Conservation (phyloP, 345 rosid genomes). For the Balakata baccata region DNA sequence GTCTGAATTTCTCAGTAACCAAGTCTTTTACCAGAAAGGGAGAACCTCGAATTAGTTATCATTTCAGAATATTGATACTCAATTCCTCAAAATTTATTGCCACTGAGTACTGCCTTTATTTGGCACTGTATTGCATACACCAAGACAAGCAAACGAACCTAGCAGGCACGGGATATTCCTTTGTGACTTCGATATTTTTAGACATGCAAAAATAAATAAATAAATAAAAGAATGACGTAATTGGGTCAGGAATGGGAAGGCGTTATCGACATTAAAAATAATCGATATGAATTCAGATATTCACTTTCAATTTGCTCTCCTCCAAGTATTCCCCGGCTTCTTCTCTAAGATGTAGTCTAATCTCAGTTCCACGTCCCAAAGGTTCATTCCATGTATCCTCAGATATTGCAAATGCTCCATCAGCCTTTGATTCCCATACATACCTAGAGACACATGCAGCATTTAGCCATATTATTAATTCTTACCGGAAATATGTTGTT, state of each 20-base stretch:
- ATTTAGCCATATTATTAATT: background rate
- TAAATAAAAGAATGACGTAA: background rate
- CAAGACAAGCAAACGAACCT: no score
- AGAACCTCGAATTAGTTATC: background rate
- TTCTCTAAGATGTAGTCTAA: constrained; percentile 87
- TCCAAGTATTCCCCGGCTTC: constrained; percentile 96
- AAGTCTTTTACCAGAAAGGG: background rate
- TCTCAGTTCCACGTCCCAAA: constrained; percentile 96
- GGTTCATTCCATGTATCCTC: constrained; percentile 99
- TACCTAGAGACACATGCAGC: constrained; percentile 42
- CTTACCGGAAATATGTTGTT: no score
- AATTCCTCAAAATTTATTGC: no score
- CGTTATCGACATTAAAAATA: background rate
- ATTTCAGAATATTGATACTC: background rate
- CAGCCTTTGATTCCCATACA: constrained; percentile 99
- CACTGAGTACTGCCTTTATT: no score
- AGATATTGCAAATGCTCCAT: constrained; percentile 94
- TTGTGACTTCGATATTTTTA: no score
- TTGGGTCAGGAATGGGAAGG: background rate
- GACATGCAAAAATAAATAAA: background rate
- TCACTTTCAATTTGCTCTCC: constrained; percentile 84
- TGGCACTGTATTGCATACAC: no score
- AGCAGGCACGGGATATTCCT: no score
- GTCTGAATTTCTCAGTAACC: background rate
- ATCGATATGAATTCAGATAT: background rate